Evolutionary conservation across 768 basidiomycete species (phyloP), one percentile per base, ranked within the genome.

Genomic region (Psilocybe tampanensis): DNA sequence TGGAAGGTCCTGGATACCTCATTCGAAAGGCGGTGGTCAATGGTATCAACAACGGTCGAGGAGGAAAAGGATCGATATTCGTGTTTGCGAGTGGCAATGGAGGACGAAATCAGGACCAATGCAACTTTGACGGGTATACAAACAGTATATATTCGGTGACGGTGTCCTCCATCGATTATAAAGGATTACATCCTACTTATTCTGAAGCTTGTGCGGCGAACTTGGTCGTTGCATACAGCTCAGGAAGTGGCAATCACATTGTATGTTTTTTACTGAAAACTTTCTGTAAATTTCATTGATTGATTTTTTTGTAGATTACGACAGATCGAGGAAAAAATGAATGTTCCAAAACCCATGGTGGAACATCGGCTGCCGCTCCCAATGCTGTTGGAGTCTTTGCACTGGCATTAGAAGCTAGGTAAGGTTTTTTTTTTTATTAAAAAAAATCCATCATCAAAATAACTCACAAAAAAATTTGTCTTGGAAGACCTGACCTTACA

Each of bases 41-140:
- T 62, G 96, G 97, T 22, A 84, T 97, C 39, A 88, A 91, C 69
- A 86, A 92, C 18, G 96, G 96, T 2, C 84, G 96, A 41, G 81
- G 73, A 24, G 94, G 95, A 9, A 93, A 92, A 65, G 96, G 96
- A 0, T 92, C 89, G 29, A 79, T 99, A 53, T 98, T 90, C 60
- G 96, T 99, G 24, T 99, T 98, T 67, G 96, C 97, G 1, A 94
- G 92, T 52, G 96, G 96, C 0, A 99, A 99, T 69, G 96, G 96
- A 5, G 97, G 92, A 12, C 80, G 82, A 7, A 79, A 82, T 44
- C 90, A 88, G n/a, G 96, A 99, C 68, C 95, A 98, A 70, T 99
- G 96, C 78, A 99, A 99, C 70, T 98, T 99, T 68, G 96, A 98
- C 63, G 96, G 96, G 6, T 99, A 99, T 71, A 99, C 96, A 18